These are phyloP conservation scores for Pseudoperonospora humuli DNA, from an alignment of 352 stramenopile species.

Conservation along the genomic window DNA sequence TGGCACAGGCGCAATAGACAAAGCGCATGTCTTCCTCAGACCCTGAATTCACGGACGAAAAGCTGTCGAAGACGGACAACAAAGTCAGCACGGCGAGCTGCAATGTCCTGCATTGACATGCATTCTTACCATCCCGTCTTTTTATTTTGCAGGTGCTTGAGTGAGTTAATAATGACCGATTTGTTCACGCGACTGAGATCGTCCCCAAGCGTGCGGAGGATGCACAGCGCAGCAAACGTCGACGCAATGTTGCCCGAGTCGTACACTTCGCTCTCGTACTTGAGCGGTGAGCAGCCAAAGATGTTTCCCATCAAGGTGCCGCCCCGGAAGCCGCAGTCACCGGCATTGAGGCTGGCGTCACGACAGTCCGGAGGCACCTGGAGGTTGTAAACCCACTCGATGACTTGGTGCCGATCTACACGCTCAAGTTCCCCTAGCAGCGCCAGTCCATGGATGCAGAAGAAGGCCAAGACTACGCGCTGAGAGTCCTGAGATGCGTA, in stretches of 20 bases:
- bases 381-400: conserved; percentile 84
- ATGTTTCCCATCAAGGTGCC: conserved; percentile 55
- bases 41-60: conserved; percentile 52
- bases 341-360: conserved; percentile 55
- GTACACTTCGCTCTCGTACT: conserved; percentile 68
- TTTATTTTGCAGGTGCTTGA: conserved; percentile 73
- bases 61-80: conserved; percentile 32
- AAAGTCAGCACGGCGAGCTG: neutral
- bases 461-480: conserved; percentile 79
- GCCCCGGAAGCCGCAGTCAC: conserved; percentile 71
- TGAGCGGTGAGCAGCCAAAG: conserved; percentile 34
- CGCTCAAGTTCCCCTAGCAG: conserved; percentile 70
- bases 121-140: conserved; percentile 46
- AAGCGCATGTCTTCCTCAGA: conserved; percentile 87
- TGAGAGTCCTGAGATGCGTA: conserved; percentile 79
- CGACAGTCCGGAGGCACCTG: conserved; percentile 65
- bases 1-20: conserved; percentile 82
- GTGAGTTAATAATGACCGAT: conserved; percentile 41
- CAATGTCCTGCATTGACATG: neutral
- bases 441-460: conserved; percentile 77
- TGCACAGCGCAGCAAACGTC: conserved; percentile 77
- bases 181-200: conserved; percentile 74
- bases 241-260: conserved; percentile 82
- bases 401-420: conserved; percentile 56
- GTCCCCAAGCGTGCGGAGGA: conserved; percentile 80